Evolutionary conservation across 192 early-diverging fungal genomes (phyloP), one percentile per base, ranked within the genome.

Genomic region (Backusella mclennaniae): DNA sequence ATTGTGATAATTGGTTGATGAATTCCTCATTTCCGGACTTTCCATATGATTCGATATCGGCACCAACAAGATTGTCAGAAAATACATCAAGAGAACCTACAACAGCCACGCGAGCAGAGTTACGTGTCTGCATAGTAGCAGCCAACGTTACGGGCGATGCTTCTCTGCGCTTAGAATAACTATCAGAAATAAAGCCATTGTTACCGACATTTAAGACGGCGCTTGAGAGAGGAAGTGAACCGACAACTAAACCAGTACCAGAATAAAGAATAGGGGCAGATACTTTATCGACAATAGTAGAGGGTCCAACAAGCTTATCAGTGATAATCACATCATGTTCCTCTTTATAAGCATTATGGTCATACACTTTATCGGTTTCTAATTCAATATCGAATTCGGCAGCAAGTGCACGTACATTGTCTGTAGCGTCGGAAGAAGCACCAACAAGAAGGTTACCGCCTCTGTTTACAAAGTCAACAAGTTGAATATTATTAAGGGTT

Each of bases 391-490:
- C 94, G 77, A 98, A 95, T 79, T 98, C 97, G 76, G 88, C 86
- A n/a, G 90, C 92, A 46, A 99, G 86, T 74, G 95, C 94, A 14
- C 95, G 90, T 5, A 94, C 73, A 7, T 87, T 82, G 39, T 93
- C 93, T 6, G 89, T 87, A 21, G 93, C 73, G 53, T 91, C 86
- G 36, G 87, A 79, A 8, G 90, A 88, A 1, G 88, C 91, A 4
- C 91, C 93, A 14, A 96, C 68, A 5, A 99, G 46, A 36, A 98
- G 80, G 80, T 98, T 99, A 23, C 97, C 98, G 39, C 96, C 97
- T 31, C 90, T 86, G 67, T 96, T 91, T 49, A 98, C 88, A 81
- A 96, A 99, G 66, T 95, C 88, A 44, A 96, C 83, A 19, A 99
- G 83, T 42, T 73, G 23, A 19, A 73, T n/a, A 29, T 46, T 71